Evolutionary conservation across 805 yeast species (phyloP).

Genomic region (Yarrowia sp.): DNA sequence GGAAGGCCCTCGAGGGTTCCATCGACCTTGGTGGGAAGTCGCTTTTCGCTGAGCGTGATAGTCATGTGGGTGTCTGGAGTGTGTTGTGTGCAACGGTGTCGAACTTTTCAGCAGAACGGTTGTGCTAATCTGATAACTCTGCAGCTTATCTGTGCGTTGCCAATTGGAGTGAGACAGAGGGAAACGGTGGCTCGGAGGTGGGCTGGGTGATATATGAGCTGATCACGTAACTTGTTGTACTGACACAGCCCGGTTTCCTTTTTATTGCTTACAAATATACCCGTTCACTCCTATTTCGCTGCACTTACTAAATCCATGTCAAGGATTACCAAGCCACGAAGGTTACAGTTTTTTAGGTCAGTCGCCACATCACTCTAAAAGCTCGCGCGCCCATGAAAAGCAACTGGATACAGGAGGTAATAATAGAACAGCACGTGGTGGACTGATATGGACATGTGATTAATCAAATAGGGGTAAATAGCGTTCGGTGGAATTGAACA

Average conservation of each 20-base stretch:
- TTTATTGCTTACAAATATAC: too few species aligned
- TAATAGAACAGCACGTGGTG: too few species aligned
- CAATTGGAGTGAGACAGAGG: neutral
- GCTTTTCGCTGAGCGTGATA: constrained; percentile 27
- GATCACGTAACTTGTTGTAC: neutral
- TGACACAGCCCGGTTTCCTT: too few species aligned
- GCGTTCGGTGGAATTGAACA: too few species aligned
- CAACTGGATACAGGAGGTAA: too few species aligned
- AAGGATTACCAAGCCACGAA: neutral
- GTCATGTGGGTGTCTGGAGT: constrained; percentile 11
- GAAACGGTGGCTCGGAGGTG: neutral
- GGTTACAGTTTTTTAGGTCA: constrained; percentile 1
- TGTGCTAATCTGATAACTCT: constrained; percentile 21
- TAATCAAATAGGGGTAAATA: too few species aligned
- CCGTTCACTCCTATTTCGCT: neutral
- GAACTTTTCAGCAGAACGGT: constrained; percentile 1
- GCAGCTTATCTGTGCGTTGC: constrained; percentile 21
- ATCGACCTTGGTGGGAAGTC: constrained; percentile 29
- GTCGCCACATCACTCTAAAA: constrained; percentile 22
- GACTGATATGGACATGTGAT: too few species aligned
- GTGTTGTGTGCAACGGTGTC: neutral
- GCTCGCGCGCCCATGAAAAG: constrained; percentile 9
- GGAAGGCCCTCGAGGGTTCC: constrained; percentile 49
- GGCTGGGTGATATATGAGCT: neutral
- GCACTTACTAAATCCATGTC: constrained; percentile 1